These are phyloP conservation scores for Ogataea kodamae DNA, from an alignment of 805 yeast species.

Conservation along the genomic window DNA sequence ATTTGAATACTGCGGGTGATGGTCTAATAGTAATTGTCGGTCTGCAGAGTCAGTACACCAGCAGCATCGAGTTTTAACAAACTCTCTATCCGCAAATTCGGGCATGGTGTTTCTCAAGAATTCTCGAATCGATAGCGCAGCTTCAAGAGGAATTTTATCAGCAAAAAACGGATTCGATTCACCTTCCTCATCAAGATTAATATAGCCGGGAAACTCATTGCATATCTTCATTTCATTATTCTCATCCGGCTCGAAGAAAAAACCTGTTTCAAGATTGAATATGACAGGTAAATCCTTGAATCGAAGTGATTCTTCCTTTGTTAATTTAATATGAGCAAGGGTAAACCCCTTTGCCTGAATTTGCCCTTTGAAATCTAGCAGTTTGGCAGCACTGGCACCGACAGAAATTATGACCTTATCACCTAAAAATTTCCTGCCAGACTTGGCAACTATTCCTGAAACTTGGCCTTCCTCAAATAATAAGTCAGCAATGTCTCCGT, in stretches of 20 bases:
- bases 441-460: slow-evolving; percentile 16
- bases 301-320: slow-evolving; percentile 32
- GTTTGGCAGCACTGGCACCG: slow-evolving; percentile 37
- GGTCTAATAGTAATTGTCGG: slow-evolving; percentile 21
- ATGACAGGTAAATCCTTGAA: slow-evolving; percentile 39
- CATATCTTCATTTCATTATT: slow-evolving; percentile 35
- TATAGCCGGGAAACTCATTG: slow-evolving; percentile 25
- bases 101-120: slow-evolving; percentile 34
- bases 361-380: slow-evolving; percentile 31
- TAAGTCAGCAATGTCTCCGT: slow-evolving; percentile 9
- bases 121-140: slow-evolving; percentile 12
- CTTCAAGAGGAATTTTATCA: slow-evolving; percentile 33
- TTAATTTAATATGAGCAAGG: slow-evolving; percentile 36
- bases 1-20: slow-evolving; percentile 20
- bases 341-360: slow-evolving; percentile 38
- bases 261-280: slow-evolving; percentile 40
- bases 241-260: slow-evolving; percentile 46
- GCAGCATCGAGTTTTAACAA: slow-evolving; percentile 22
- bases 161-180: slow-evolving; percentile 25
- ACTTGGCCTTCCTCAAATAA: slow-evolving; percentile 6
- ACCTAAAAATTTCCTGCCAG: slow-evolving; percentile 28
- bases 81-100: slow-evolving; percentile 29
- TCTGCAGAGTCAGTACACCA: slow-evolving; percentile 31
- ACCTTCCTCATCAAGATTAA: slow-evolving; percentile 22
- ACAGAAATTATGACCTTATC: slow-evolving; percentile 32